phyloP scores from a whole-genome alignment of 495 filamentous ascomycete genomes.

The Penicillium macrosclerotiorum region DNA sequence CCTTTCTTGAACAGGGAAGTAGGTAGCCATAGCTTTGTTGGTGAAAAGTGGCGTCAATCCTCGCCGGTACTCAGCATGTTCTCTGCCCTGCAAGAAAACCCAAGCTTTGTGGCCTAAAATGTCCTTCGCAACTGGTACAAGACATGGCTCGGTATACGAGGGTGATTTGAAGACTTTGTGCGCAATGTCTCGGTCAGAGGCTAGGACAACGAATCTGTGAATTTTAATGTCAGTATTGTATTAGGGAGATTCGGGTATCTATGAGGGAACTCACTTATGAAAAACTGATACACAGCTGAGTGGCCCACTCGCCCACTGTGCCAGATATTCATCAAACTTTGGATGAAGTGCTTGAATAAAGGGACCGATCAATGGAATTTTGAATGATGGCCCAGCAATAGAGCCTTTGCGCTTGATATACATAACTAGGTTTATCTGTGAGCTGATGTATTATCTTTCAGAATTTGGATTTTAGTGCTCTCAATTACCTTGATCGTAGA shows the following conservation, averaged over 20 bases:
- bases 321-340: conserved; percentile 77
- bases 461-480: too few relatives aligned
- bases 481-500: conserved; percentile 40
- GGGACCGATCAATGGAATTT: conserved; percentile 87
- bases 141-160: conserved; percentile 80
- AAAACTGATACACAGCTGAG: conserved; percentile 94
- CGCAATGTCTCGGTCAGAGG: conserved; percentile 86
- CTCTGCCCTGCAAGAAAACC: conserved; percentile 91
- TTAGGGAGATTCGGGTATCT: not conserved
- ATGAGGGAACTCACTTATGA: conserved; percentile 69
- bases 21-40: conserved; percentile 75
- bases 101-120: conserved; percentile 83
- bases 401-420: conserved; percentile 80
- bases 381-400: conserved; percentile 75
- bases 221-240: not conserved
- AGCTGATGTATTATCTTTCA: not conserved
- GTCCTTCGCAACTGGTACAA: conserved; percentile 88
- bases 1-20: conserved; percentile 84
- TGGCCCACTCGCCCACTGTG: conserved; percentile 80
- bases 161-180: conserved; percentile 95
- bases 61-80: conserved; percentile 88
- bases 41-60: conserved; percentile 90
- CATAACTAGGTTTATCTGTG: conserved; percentile 52
- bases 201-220: conserved; percentile 86
- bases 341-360: conserved; percentile 85